Evolutionary conservation across 768 basidiomycete genomes (phyloP).

Genomic region (Boletus rufocinnamomeus): DNA sequence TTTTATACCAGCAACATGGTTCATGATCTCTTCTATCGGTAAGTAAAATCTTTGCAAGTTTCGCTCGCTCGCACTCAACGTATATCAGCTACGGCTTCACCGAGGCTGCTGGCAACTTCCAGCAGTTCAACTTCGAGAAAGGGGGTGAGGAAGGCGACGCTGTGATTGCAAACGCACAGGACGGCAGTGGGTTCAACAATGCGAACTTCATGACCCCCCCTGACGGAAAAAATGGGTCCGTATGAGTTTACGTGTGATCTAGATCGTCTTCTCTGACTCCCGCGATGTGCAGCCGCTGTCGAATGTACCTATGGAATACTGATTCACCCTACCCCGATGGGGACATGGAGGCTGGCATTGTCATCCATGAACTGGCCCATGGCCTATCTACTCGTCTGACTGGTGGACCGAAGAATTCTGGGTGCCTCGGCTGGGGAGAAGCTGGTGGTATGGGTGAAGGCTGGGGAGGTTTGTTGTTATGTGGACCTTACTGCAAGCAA

Average conservation of each 20-base stretch:
- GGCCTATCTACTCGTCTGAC: conserved; percentile 93
- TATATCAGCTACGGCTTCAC: conserved; percentile 81
- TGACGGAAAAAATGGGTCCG: conserved; percentile 74
- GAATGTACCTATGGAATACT: conserved; percentile 97
- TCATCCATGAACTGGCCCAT: conserved; percentile 88
- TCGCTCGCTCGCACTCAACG: not conserved
- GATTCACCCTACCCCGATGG: conserved; percentile 90
- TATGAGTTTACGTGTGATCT: not conserved
- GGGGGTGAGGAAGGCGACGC: conserved; percentile 88
- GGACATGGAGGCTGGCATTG: conserved; percentile 94
- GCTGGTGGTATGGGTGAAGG: conserved; percentile 98
- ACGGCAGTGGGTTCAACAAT: conserved; percentile 91
- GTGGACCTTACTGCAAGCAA: not conserved
- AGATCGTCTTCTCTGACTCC: not conserved
- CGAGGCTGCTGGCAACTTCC: conserved; percentile 93
- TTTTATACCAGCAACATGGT: conserved; percentile 86
- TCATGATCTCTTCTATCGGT: conserved; percentile 82
- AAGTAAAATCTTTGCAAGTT: conserved; percentile 1
- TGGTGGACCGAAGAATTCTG: conserved; percentile 90
- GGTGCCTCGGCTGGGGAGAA: conserved; percentile 95
- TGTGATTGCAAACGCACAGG: conserved; percentile 94
- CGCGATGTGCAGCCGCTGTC: conserved; percentile 54
- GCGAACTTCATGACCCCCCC: conserved; percentile 90
- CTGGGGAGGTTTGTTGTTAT: conserved; percentile 67
- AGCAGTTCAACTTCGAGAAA: conserved; percentile 93